Percentiles rank a stretch among this genome's conserved stretches.
Conservation (phyloP, 768 basidiomycete species). For the Sutorius australiensis region DNA sequence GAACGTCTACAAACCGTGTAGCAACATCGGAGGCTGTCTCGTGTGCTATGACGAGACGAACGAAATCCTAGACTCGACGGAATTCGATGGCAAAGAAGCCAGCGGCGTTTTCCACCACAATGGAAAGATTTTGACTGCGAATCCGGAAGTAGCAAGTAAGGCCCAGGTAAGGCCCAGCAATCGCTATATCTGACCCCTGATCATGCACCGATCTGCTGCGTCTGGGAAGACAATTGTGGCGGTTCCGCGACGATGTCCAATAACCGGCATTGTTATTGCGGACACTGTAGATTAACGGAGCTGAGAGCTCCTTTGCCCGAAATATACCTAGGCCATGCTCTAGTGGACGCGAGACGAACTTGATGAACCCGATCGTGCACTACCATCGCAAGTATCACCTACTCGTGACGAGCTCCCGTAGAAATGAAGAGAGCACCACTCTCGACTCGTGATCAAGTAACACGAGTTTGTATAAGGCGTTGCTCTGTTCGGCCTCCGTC, state of each 20-base stretch:
- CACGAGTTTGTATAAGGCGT: slow-evolving; percentile 2
- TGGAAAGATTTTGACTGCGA: slow-evolving; percentile 23
- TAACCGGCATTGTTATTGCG: slow-evolving; percentile 25
- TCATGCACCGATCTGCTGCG: slow-evolving; percentile 25
- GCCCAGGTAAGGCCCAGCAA: slow-evolving; percentile 18
- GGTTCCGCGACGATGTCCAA: slow-evolving; percentile 21
- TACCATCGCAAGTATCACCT: not conserved
- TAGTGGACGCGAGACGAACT: slow-evolving; percentile 1
- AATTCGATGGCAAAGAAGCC: slow-evolving; percentile 12
- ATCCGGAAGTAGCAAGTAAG: slow-evolving; percentile 27
- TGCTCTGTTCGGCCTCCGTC: slow-evolving; percentile 6
- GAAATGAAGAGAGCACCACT: not conserved
- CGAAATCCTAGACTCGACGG: not conserved
- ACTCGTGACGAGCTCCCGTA: slow-evolving; percentile 1
- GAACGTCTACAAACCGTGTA: not conserved
- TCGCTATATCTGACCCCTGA: slow-evolving; percentile 23
- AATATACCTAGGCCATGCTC: slow-evolving; percentile 5
- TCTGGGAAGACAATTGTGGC: slow-evolving; percentile 26
- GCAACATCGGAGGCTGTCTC: slow-evolving; percentile 4
- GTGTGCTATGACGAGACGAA: not conserved
- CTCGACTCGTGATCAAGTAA: not conserved
- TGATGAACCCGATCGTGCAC: slow-evolving; percentile 1
- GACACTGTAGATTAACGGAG: slow-evolving; percentile 21
- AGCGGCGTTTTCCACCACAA: slow-evolving; percentile 23
- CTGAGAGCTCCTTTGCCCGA: slow-evolving; percentile 7